Base-by-base conservation (phyloP, 176 grass and related monocot species). In the Triticum timopheevii region DNA sequence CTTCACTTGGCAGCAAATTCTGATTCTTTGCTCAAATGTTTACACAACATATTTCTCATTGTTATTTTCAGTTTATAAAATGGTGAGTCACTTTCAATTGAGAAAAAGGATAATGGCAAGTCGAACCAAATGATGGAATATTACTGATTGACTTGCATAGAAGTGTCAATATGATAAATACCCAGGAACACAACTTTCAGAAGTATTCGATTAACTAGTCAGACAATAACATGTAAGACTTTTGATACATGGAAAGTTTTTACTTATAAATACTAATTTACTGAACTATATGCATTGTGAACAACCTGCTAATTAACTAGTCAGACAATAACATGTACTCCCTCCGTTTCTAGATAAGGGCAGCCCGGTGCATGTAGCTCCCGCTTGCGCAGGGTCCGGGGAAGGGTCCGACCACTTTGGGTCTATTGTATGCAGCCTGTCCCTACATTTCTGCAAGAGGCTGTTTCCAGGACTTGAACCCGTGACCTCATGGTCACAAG, bases 121-220 rank as follows among this genome's bases (percentile, higher is more conserved):
- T 72, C 19, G 23, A 31, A 52, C 33, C 81, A 36, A 61, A 11
- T 49, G 38, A 47, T 27, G 28, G 1, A 62, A 38, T 47, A 8
- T 84, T 79, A 50, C 61, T 39, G 65, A 79, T 79, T 73, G 82
- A 78, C 52, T 88, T 88, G 39, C 79, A 28, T 40, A 84, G 22
- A 83, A 56, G 65, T 65, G 67, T 80, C 23, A 33, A 80, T 56
- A 50, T 52, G 54, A 71, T 73, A 27, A 22, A 84, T 72, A 34
- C 15, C 61, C 52, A 88, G 61, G 27, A 66, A 66, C 15, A 77
- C 30, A 76, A 35, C 50, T 64, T 27, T 76, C 59, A 72, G 79
- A 70, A 69, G 4, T 78, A 28, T 54, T 79, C 20, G 44, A 67
- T 84, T 52, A 38, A 70, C 27, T 71, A 79, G 69, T 36, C 6